Evolutionary conservation across 139 green algal species (phyloP), one percentile per base, ranked within the genome.

Genomic region (Chloropicon primus): DNA sequence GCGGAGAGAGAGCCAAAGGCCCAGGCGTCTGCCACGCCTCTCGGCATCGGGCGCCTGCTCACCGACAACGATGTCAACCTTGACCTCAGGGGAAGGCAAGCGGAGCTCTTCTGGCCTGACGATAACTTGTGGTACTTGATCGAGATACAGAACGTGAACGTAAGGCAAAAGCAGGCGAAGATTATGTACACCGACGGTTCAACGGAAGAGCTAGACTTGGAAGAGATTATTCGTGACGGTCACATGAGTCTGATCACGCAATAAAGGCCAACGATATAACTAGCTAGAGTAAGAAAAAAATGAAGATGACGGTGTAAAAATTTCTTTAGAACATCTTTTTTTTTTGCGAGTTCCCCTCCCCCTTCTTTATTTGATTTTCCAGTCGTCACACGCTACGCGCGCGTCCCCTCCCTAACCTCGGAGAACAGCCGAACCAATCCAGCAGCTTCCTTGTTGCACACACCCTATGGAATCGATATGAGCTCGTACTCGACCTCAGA

Each of bases 401-500:
- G n/a, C n/a, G n/a, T n/a, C n/a, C n/a, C n/a, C n/a, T n/a, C n/a
- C n/a, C n/a, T n/a, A n/a, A n/a, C n/a, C n/a, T n/a, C n/a, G n/a
- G n/a, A n/a, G n/a, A n/a, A n/a, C n/a, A n/a, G n/a, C n/a, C n/a
- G n/a, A n/a, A n/a, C n/a, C n/a, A n/a, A n/a, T n/a, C n/a, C n/a
- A n/a, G n/a, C n/a, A n/a, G n/a, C n/a, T n/a, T n/a, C n/a, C n/a
- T n/a, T n/a, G n/a, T n/a, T n/a, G n/a, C n/a, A n/a, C n/a, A n/a
- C n/a, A n/a, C n/a, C n/a, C n/a, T n/a, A 62, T 17, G 41, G 41
- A 62, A 62, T 62, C 10, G 10, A n/a, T 17, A 94, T 84, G 21
- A 97, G 83, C 88, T 97, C 93, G 76, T 91, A 97, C 81, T 97
- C 93, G 2, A 97, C 76, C 22, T 92, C 73, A 0, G 90, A 96